Percentiles rank a stretch among this genome's conserved stretches.
phyloP scores from a whole-genome alignment of 1,284 basidiomycete genomes.

The Ustilago loliicola region DNA sequence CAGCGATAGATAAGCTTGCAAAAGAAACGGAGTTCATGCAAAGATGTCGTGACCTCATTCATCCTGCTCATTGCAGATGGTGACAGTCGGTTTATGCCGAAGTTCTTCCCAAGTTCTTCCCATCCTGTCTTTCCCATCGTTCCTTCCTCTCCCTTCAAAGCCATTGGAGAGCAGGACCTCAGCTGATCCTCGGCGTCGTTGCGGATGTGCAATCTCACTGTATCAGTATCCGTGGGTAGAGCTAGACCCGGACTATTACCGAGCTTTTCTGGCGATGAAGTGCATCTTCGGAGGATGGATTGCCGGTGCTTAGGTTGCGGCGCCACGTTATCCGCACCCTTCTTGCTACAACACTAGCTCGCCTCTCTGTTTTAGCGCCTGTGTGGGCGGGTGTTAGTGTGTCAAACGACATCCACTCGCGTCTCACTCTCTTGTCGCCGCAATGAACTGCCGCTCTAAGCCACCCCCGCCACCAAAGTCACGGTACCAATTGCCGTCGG shows the following conservation, averaged over 20 bases:
- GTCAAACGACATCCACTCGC: not conserved
- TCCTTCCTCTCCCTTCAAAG: not conserved
- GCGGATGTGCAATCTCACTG: not conserved
- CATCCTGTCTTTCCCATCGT: not conserved
- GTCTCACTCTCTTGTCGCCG: not conserved
- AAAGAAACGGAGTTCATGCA: not conserved
- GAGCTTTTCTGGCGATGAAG: not conserved
- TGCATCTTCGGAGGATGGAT: slow-evolving; percentile 7
- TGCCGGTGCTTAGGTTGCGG: slow-evolving; percentile 1
- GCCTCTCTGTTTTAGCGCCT: not conserved
- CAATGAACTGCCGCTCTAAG: not conserved
- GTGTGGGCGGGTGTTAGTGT: not conserved
- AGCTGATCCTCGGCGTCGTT: not conserved
- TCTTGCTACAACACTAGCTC: not conserved
- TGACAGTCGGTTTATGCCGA: not conserved
- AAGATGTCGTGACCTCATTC: slow-evolving; percentile 4
- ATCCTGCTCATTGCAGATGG: not conserved
- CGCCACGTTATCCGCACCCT: slow-evolving; percentile 1
- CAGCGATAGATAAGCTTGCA: not conserved
- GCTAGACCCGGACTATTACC: not conserved
- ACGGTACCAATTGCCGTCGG: not conserved
- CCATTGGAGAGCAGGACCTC: not conserved
- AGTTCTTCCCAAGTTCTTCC: not conserved
- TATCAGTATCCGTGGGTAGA: not conserved
- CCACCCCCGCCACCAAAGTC: not conserved